phyloP scores from a whole-genome alignment of 768 basidiomycete species.

The Tylopilus rubrobrunneus region DNA sequence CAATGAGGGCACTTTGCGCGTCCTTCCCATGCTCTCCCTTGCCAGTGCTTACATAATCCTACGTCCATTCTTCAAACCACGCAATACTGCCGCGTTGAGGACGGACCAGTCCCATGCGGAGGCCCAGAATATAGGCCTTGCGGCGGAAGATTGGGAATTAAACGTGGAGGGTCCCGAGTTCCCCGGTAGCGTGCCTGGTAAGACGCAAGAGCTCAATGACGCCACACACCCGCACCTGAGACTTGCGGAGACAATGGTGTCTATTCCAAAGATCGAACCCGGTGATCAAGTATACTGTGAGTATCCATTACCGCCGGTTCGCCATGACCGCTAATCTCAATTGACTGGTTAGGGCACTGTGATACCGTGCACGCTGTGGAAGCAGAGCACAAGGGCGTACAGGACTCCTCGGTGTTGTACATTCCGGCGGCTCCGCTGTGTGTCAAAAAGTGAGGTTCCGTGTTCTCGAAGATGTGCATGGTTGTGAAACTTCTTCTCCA shows the following conservation, averaged over 20 bases:
- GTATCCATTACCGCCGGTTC: not conserved
- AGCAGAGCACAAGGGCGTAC: constrained; percentile 39
- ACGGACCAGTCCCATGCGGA: not conserved
- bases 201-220: constrained; percentile 52
- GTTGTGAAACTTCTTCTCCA: constrained; percentile 15
- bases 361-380: constrained; percentile 58
- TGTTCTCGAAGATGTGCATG: not conserved
- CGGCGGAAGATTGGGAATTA: constrained; percentile 50
- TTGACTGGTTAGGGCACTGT: constrained; percentile 41
- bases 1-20: constrained; percentile 57
- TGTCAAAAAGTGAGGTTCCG: constrained; percentile 38
- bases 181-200: constrained; percentile 51
- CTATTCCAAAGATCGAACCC: constrained; percentile 54
- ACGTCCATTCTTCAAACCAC: constrained; percentile 60
- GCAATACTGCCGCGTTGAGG: constrained; percentile 2
- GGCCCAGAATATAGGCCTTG: constrained; percentile 29
- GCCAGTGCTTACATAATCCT: constrained; percentile 59
- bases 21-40: constrained; percentile 55
- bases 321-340: not conserved
- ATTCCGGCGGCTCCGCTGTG: constrained; percentile 54
- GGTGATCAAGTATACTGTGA: constrained; percentile 64
- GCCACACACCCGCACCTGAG: constrained; percentile 60
- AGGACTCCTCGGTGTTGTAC: constrained; percentile 54
- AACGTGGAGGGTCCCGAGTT: constrained; percentile 51
- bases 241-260: constrained; percentile 52